phyloP scores from a whole-genome alignment of 148 eudicot species.

The Rhododendron kiyosumense region DNA sequence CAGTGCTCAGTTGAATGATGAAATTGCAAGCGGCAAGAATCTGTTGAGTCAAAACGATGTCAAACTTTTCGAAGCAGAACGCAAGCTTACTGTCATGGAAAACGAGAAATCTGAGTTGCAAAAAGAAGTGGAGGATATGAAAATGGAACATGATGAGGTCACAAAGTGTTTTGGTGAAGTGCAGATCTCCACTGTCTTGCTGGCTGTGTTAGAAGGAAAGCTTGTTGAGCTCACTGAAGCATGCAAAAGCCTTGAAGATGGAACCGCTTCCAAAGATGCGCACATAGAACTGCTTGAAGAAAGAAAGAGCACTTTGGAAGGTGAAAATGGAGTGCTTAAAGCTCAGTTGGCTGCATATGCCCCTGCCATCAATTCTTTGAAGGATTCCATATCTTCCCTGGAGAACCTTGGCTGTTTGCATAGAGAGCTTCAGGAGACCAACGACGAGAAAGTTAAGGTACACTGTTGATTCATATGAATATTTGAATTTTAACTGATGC shows the following conservation, averaged over 20 bases:
- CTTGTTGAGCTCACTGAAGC: constrained; percentile 55
- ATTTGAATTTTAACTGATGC: background rate
- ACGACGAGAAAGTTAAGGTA: constrained; percentile 47
- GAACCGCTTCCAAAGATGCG: constrained; percentile 36
- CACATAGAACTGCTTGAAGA: constrained; percentile 44
- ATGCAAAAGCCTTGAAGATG: constrained; percentile 42
- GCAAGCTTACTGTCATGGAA: constrained; percentile 20
- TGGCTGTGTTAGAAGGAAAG: constrained; percentile 62
- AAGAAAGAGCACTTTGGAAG: constrained; percentile 48
- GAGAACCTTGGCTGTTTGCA: constrained; percentile 47
- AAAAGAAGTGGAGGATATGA: constrained; percentile 39
- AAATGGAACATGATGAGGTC: constrained; percentile 48
- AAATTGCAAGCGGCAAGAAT: constrained; percentile 36
- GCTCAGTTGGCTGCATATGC: constrained; percentile 54
- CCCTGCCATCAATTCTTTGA: constrained; percentile 52
- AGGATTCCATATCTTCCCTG: constrained; percentile 65
- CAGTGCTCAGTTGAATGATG: constrained; percentile 37
- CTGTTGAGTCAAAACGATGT: constrained; percentile 43
- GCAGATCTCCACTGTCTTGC: constrained; percentile 51
- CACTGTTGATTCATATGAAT: background rate
- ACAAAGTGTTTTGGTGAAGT: constrained; percentile 54
- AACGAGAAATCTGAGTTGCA: constrained; percentile 41
- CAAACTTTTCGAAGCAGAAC: constrained; percentile 45
- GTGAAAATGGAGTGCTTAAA: constrained; percentile 65
- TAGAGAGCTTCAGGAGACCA: constrained; percentile 29